phyloP scores from a whole-genome alignment of 495 filamentous ascomycete genomes.

The Aspergillus conjunctus region DNA sequence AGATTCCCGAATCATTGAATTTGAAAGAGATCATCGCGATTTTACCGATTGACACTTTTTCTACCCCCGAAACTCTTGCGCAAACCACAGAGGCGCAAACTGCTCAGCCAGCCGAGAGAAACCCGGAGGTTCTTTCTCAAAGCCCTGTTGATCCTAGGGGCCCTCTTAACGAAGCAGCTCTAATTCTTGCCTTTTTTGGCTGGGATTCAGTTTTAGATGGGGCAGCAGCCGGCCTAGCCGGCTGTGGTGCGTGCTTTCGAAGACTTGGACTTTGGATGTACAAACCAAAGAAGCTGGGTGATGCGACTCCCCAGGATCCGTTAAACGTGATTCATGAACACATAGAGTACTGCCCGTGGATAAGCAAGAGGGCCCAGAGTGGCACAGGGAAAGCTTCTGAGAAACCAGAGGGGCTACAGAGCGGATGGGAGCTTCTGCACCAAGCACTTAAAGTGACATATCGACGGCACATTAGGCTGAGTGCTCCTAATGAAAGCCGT shows the following conservation, averaged over 20 bases:
- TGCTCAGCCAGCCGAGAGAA: slow-evolving; percentile 6
- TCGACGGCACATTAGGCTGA: slow-evolving; percentile 38
- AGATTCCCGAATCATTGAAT: slow-evolving; percentile 44
- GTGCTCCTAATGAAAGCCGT: slow-evolving; percentile 27
- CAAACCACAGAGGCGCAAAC: slow-evolving; percentile 18
- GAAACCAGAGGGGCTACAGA: slow-evolving; percentile 35
- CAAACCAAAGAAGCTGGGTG: slow-evolving; percentile 58
- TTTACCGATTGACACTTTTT: slow-evolving; percentile 36
- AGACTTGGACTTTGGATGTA: slow-evolving; percentile 95
- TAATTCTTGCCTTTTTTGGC: slow-evolving; percentile 78
- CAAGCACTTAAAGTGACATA: slow-evolving; percentile 46
- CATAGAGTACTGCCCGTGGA: slow-evolving; percentile 82
- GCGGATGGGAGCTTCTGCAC: slow-evolving; percentile 50
- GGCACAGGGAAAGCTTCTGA: slow-evolving; percentile 40
- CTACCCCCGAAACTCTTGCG: slow-evolving; percentile 22
- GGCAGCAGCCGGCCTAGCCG: slow-evolving; percentile 66
- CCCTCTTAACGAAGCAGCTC: slow-evolving; percentile 68
- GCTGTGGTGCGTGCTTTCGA: slow-evolving; percentile 82
- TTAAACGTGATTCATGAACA: slow-evolving; percentile 71
- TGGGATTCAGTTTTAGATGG: slow-evolving; percentile 75
- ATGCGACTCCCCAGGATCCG: slow-evolving; percentile 58
- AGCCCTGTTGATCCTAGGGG: no score
- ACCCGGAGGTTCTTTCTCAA: slow-evolving; percentile 12
- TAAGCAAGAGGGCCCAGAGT: slow-evolving; percentile 62
- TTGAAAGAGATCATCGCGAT: slow-evolving; percentile 36